These are phyloP conservation scores for Cornus controversa DNA, from an alignment of 148 eudicot genomes.

Conservation along the genomic window DNA sequence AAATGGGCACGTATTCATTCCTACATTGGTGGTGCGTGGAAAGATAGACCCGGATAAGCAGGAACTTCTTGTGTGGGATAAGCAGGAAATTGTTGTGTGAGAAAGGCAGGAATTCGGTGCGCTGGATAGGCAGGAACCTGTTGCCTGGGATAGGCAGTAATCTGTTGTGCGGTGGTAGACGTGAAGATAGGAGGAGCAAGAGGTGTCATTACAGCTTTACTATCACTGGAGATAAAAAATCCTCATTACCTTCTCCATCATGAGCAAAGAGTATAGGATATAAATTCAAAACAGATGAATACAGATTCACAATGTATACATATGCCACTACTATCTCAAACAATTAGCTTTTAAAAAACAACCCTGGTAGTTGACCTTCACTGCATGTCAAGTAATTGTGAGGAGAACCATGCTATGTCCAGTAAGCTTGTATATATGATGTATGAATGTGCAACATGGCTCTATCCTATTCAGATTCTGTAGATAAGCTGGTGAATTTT, in stretches of 20 bases:
- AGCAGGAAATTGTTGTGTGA: background rate
- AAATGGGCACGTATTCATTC: background rate
- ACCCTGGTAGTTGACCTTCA: background rate
- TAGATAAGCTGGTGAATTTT: background rate
- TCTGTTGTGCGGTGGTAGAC: background rate
- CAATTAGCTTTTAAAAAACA: background rate
- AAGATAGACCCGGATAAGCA: conserved; percentile 28
- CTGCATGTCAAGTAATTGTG: background rate
- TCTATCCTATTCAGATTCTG: background rate
- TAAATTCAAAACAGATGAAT: too few species aligned
- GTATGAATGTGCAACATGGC: background rate
- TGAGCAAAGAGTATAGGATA: background rate
- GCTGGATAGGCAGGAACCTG: background rate
- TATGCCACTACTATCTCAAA: background rate
- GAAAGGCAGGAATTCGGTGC: conserved; percentile 18
- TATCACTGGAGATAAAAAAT: conserved; percentile 28
- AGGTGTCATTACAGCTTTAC: conserved; percentile 22
- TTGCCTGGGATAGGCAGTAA: background rate
- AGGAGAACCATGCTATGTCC: background rate
- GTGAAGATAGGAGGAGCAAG: conserved; percentile 27
- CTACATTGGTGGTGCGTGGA: conserved; percentile 36
- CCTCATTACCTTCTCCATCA: background rate
- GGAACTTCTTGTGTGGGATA: conserved; percentile 1
- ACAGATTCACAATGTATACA: too few species aligned
- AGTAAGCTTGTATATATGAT: background rate